phyloP scores from a whole-genome alignment of 2,329 filamentous ascomycete species.

The Trichoderma sp. region DNA sequence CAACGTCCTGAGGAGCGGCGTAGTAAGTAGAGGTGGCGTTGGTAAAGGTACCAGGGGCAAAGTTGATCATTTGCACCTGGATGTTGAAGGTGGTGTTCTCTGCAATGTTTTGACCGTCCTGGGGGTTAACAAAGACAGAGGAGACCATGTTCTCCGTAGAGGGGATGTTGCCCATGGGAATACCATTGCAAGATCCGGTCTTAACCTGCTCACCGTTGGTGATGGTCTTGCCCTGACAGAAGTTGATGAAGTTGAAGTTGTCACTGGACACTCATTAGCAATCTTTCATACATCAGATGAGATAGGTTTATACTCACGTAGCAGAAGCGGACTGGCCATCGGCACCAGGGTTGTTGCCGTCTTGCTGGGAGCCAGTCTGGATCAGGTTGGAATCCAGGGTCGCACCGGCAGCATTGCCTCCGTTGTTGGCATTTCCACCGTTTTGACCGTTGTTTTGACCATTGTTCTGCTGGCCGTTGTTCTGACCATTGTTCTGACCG shows the following conservation, averaged over 20 bases:
- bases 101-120: conserved; percentile 47
- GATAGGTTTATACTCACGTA: conserved; percentile 45
- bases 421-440: conserved; percentile 21
- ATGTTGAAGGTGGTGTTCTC: conserved; percentile 52
- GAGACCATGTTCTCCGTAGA: conserved; percentile 56
- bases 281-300: conserved; percentile 44
- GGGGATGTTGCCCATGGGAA: conserved; percentile 61
- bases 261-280: conserved; percentile 43
- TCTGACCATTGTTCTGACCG: conserved; percentile 26
- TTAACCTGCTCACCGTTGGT: conserved; percentile 60
- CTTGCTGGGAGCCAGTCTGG: conserved; percentile 48
- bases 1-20: conserved; percentile 54
- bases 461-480: conserved; percentile 16
- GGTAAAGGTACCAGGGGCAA: conserved; percentile 58
- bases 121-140: conserved; percentile 51
- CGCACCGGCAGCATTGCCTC: conserved; percentile 32
- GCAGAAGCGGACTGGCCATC: conserved; percentile 51
- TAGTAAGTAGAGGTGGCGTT: conserved; percentile 61
- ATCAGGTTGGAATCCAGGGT: conserved; percentile 42
- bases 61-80: conserved; percentile 50
- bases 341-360: conserved; percentile 45
- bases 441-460: conserved; percentile 18
- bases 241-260: conserved; percentile 61
- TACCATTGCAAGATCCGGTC: conserved; percentile 60
- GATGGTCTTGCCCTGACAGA: conserved; percentile 51